Evolutionary conservation across 345 rosid species (phyloP).

Genomic region (Aurinia saxatilis): DNA sequence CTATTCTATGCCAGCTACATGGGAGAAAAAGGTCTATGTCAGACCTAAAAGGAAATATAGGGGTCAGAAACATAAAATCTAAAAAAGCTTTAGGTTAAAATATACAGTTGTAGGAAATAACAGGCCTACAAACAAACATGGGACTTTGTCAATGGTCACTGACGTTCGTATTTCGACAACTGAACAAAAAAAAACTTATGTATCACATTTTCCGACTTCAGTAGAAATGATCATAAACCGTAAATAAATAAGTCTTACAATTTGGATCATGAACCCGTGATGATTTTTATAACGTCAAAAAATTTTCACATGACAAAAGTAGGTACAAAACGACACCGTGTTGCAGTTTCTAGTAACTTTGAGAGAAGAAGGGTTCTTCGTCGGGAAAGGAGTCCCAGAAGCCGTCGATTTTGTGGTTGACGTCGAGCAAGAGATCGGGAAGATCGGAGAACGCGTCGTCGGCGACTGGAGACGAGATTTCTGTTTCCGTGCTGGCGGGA

Average conservation of each 20-base stretch:
- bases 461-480: constrained; percentile 12
- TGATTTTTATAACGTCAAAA: constrained; percentile 6
- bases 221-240: not conserved
- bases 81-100: constrained; percentile 2
- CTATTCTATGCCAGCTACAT: not conserved
- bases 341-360: constrained; percentile 11
- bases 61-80: constrained; percentile 21
- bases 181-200: not conserved
- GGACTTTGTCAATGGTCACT: constrained; percentile 19
- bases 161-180: constrained; percentile 2
- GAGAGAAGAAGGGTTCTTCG: constrained; percentile 22
- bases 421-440: constrained; percentile 53
- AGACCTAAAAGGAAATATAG: constrained; percentile 8
- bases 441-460: constrained; percentile 66
- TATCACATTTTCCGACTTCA: constrained; percentile 7
- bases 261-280: constrained; percentile 7
- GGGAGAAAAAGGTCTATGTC: not conserved
- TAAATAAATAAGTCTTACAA: not conserved
- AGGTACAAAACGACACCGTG: constrained; percentile 16
- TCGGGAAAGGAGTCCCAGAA: constrained; percentile 32
- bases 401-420: constrained; percentile 33
- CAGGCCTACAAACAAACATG: constrained; percentile 14
- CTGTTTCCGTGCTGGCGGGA: constrained; percentile 10
- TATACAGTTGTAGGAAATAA: constrained; percentile 2
- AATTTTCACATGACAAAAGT: not conserved